Conservation (phyloP, 352 stramenopile genomes). For the Phytopythium sindhum region DNA sequence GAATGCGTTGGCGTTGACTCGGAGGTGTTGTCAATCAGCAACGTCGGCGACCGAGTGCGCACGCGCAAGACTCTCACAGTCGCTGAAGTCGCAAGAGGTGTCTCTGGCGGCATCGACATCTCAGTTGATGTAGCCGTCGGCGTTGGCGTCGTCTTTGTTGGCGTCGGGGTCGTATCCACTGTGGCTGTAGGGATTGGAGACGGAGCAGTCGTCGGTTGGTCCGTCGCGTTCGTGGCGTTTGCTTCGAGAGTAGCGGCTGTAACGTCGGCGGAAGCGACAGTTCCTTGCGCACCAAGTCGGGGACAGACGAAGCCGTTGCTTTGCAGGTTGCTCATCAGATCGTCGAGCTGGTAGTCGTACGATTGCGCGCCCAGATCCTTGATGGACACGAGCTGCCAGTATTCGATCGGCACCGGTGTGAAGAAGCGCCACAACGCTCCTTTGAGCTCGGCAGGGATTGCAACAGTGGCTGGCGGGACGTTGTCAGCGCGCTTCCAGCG, state of each 20-base stretch:
- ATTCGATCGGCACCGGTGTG: slow-evolving; percentile 15
- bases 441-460: slow-evolving; percentile 21
- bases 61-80: background rate
- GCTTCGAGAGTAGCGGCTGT: background rate
- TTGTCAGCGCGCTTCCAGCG: slow-evolving; percentile 21
- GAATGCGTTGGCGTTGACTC: background rate
- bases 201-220: slow-evolving; percentile 1
- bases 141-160: background rate
- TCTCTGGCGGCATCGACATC: background rate
- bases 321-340: slow-evolving; percentile 24
- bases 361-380: slow-evolving; percentile 23
- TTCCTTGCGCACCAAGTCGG: slow-evolving; percentile 6
- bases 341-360: slow-evolving; percentile 28
- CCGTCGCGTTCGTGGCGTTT: background rate
- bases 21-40: background rate
- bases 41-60: background rate
- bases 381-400: slow-evolving; percentile 24
- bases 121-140: background rate
- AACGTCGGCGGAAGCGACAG: background rate
- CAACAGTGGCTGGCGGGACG: slow-evolving; percentile 6
- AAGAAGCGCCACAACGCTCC: slow-evolving; percentile 21
- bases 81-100: background rate
- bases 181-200: background rate
- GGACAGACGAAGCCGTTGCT: slow-evolving; percentile 25
- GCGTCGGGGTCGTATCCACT: background rate